Conservation (phyloP, 116 monocot species). For the Iris pallida region DNA sequence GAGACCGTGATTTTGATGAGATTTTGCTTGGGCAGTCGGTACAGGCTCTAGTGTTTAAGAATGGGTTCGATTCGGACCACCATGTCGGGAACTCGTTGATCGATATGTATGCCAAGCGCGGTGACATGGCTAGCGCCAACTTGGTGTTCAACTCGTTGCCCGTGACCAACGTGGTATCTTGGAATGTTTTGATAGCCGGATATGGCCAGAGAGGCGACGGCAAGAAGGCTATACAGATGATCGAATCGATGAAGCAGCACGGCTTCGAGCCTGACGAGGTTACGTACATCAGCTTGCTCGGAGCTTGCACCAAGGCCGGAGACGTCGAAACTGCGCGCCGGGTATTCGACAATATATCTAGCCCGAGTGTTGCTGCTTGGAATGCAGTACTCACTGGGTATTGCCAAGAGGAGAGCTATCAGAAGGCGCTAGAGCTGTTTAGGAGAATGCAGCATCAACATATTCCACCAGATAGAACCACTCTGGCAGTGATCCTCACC, state of each 20-base stretch:
- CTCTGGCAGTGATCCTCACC: constrained; percentile 63
- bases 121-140: constrained; percentile 48
- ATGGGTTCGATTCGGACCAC: constrained; percentile 56
- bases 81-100: constrained; percentile 77
- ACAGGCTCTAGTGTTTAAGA: constrained; percentile 44
- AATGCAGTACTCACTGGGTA: constrained; percentile 76
- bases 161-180: constrained; percentile 61
- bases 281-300: constrained; percentile 57
- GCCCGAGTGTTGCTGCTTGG: constrained; percentile 55
- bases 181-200: constrained; percentile 77
- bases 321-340: constrained; percentile 46
- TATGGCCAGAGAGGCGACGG: constrained; percentile 57
- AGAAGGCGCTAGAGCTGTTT: constrained; percentile 51
- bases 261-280: constrained; percentile 70
- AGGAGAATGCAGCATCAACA: constrained; percentile 58
- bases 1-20: constrained; percentile 1
- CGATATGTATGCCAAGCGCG: constrained; percentile 62
- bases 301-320: constrained; percentile 49
- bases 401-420: constrained; percentile 44
- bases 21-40: constrained; percentile 26
- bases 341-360: constrained; percentile 56
- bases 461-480: constrained; percentile 60
- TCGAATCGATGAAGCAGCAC: constrained; percentile 44
- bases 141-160: constrained; percentile 42
- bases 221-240: constrained; percentile 36